These are phyloP conservation scores for Saccharomyces hybrid DNA, from an alignment of 1,139 yeast genomes.

Conservation along the genomic window DNA sequence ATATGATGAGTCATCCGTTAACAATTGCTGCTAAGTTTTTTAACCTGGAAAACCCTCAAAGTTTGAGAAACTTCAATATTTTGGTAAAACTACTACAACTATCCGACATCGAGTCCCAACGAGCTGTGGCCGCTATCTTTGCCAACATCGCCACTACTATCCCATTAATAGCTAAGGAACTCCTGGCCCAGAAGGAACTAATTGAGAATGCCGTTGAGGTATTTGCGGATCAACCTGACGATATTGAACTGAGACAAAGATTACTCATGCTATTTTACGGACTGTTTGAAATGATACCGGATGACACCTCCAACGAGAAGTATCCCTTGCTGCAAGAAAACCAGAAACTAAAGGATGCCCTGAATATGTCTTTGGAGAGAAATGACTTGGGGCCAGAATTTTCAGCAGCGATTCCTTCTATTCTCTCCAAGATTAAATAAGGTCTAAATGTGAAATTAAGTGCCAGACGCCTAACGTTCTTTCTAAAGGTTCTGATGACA, in stretches of 20 bases:
- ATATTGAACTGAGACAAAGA: conserved; percentile 23
- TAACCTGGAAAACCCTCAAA: conserved; percentile 30
- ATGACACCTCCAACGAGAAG: conserved; percentile 2
- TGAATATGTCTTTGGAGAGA: conserved; percentile 6
- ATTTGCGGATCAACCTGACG: conserved; percentile 20
- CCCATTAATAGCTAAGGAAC: conserved; percentile 28
- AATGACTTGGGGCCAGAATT: conserved; percentile 9
- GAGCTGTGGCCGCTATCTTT: conserved; percentile 32
- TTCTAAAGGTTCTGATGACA: background rate
- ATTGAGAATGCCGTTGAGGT: conserved; percentile 18
- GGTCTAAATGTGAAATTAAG: background rate
- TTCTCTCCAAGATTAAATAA: background rate
- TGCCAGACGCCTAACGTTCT: background rate
- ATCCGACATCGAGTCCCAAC: conserved; percentile 28
- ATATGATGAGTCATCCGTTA: conserved; percentile 29
- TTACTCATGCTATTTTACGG: conserved; percentile 26
- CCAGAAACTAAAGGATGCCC: conserved; percentile 7
- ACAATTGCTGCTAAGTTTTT: conserved; percentile 30
- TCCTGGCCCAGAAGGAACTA: conserved; percentile 20
- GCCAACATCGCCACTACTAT: conserved; percentile 27
- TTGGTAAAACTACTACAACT: conserved; percentile 26
- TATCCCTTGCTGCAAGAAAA: conserved; percentile 9
- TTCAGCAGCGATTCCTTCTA: conserved; percentile 8
- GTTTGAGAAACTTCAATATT: conserved; percentile 26
- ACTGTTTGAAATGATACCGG: conserved; percentile 18